Base-by-base conservation (phyloP, 768 basidiomycete genomes). In the Trametes cinnabarina region DNA sequence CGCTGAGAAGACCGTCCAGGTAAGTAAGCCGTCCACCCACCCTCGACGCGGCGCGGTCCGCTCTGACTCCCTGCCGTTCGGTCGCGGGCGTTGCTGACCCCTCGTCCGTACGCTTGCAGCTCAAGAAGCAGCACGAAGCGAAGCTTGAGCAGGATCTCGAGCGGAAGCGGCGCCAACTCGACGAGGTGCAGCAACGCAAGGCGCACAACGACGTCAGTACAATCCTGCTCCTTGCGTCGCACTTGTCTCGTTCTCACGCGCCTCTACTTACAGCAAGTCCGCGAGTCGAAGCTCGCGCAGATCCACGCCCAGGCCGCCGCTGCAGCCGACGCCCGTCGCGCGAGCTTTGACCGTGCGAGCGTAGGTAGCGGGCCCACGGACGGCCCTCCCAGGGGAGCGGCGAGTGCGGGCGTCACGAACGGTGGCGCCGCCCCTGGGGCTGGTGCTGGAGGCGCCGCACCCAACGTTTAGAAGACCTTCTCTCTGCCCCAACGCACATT, bases 1-100 rank as follows among this genome's bases (percentile, higher is more conserved):
- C 42, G 79, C 80, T 0, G 74, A 78, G 62, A 74, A 77, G 35
- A 74, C 78, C 26, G 69, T 78, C 19, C 71, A 80, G 71, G 83
- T 78, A 60, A 37, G 72, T 58, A 7, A 12, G 7, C 12, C 30
- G 6, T 32, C n/a, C n/a, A 32, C 30, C 30, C 30, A 12, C 12
- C 6, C 30, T 6, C 30, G 30, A 32, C 30, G 9, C 43, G 11
- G 10, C n/a, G n/a, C n/a, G n/a, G n/a, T n/a, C n/a, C n/a, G n/a
- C n/a, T n/a, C n/a, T n/a, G n/a, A n/a, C 44, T 37, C 14, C 47
- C 15, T 25, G 9, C 12, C n/a, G n/a, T n/a, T n/a, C n/a, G n/a
- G n/a, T 23, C 4, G 20, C 19, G 32, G 4, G 32, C 43, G 15
- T 48, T 20, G 19, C 30, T 20, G n/a, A 11, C 40, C 22, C 15